Evolutionary conservation across 2,329 filamentous ascomycete species (phyloP).

Genomic region (Colletotrichum cuscutae): DNA sequence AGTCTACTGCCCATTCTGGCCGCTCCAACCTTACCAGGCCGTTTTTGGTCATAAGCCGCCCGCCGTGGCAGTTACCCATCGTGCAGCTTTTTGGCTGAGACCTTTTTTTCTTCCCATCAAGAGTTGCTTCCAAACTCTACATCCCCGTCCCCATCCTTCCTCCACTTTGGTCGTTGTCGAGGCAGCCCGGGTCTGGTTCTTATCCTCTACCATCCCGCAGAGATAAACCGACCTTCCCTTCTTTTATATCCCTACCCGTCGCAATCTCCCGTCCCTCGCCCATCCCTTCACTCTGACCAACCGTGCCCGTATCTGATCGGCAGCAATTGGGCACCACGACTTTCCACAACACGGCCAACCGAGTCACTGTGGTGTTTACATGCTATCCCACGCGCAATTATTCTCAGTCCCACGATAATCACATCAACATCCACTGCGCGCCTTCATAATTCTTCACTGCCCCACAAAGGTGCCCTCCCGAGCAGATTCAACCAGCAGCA

Average conservation of each 20-base stretch:
- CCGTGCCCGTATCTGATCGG: conserved; percentile 2
- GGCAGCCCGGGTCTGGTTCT: conserved; percentile 22
- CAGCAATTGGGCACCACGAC: not conserved
- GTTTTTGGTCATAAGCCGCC: conserved; percentile 32
- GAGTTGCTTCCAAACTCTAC: conserved; percentile 17
- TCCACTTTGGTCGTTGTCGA: conserved; percentile 25
- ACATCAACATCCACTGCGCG: conserved; percentile 23
- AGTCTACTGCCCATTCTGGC: conserved; percentile 31
- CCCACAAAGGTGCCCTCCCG: conserved; percentile 3
- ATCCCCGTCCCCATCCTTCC: conserved; percentile 16
- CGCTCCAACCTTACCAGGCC: conserved; percentile 22
- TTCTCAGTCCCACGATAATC: conserved; percentile 10
- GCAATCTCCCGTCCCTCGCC: conserved; percentile 25
- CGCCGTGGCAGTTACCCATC: conserved; percentile 27
- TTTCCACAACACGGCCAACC: not conserved
- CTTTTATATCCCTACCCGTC: conserved; percentile 14
- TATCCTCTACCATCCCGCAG: conserved; percentile 2
- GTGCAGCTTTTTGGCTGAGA: conserved; percentile 16
- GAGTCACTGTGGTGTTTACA: conserved; percentile 19
- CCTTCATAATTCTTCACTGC: conserved; percentile 20
- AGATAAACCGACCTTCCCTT: conserved; percentile 29
- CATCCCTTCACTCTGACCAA: conserved; percentile 25
- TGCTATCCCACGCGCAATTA: conserved; percentile 24
- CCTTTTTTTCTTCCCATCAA: conserved; percentile 21
- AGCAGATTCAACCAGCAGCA: conserved; percentile 25